Percentiles rank a stretch among this genome's conserved stretches.
Conservation (phyloP, 257 asterid species). For the Solanum corneliomulleri region DNA sequence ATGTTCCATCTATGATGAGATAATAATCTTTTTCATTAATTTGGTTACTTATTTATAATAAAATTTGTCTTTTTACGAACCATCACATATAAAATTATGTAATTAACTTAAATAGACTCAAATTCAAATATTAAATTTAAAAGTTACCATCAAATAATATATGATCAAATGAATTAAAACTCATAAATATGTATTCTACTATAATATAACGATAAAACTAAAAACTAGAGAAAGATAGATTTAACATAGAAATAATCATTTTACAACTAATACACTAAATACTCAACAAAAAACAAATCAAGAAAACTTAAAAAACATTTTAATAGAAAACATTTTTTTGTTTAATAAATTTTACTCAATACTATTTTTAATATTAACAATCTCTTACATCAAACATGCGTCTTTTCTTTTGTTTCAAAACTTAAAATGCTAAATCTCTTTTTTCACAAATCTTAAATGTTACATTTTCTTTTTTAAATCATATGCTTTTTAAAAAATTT, state of each 20-base stretch:
- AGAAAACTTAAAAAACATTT: too few relatives aligned
- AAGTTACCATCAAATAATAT: background rate
- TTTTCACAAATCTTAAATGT: background rate
- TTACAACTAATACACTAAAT: background rate
- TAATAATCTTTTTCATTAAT: background rate
- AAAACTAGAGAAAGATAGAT: background rate
- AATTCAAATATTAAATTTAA: background rate
- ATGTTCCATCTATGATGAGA: background rate
- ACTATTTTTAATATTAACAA: background rate
- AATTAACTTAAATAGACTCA: background rate
- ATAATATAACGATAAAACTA: background rate
- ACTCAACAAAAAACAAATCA: background rate
- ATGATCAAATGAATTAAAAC: background rate
- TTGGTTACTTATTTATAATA: background rate
- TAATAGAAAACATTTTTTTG: rapidly evolving
- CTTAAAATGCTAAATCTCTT: background rate
- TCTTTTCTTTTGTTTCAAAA: background rate
- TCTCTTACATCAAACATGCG: background rate
- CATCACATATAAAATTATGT: background rate
- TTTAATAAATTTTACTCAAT: background rate
- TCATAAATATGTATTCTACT: background rate
- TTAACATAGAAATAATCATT: background rate
- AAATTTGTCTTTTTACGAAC: background rate
- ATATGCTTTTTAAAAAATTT: background rate
- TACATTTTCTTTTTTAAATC: too few relatives aligned